A percentile compares a stretch with the other conserved stretches of the same genome.
phyloP scores from a whole-genome alignment of 257 asterid genomes.

The Euphrasia confusa region DNA sequence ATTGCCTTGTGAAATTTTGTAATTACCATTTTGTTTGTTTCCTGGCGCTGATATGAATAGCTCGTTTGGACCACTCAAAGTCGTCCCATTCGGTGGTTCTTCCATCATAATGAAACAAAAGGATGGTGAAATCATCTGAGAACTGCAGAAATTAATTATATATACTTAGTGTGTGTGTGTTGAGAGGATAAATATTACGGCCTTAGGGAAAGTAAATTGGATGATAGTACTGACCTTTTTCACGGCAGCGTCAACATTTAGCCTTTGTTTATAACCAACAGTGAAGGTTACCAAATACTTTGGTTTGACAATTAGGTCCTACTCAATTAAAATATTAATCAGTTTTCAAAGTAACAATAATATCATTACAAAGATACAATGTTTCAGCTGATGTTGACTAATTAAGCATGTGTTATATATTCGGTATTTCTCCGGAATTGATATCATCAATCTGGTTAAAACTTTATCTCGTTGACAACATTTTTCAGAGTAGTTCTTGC shows the following conservation, averaged over 20 bases:
- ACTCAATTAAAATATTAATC: constrained; percentile 19
- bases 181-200: background rate
- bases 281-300: constrained; percentile 65
- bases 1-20: background rate
- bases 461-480: too few relatives aligned
- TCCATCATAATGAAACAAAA: constrained; percentile 71
- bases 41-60: constrained; percentile 54
- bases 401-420: too few relatives aligned
- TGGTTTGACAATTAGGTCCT: constrained; percentile 56
- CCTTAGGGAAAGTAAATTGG: background rate
- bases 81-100: constrained; percentile 62
- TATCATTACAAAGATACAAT: background rate
- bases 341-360: constrained; percentile 10
- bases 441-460: too few relatives aligned
- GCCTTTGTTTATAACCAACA: constrained; percentile 53
- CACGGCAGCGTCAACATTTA: constrained; percentile 56
- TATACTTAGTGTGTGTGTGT: constrained; percentile 15
- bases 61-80: constrained; percentile 71
- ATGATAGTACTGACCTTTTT: constrained; percentile 43
- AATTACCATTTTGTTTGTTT: constrained; percentile 73
- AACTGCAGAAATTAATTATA: constrained; percentile 34
- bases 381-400: background rate
- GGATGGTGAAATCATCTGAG: constrained; percentile 53
- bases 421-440: too few relatives aligned
- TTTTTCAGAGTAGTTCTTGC: too few relatives aligned